Evolutionary conservation across 495 filamentous ascomycete genomes (phyloP).

Genomic region (Parachaetomium inaequale): DNA sequence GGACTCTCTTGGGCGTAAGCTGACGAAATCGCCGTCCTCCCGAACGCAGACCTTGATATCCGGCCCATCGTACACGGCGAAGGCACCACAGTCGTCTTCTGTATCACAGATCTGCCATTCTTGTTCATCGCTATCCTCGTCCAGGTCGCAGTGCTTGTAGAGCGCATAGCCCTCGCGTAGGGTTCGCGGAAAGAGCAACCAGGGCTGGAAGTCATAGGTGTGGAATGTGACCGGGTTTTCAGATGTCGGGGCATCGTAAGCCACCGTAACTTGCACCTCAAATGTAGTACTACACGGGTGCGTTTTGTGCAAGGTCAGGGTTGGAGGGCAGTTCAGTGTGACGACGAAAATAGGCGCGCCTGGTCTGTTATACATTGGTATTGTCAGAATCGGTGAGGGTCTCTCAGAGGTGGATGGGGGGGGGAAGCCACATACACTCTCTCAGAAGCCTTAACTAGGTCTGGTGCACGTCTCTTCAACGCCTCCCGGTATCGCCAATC

Average conservation of each 20-base stretch:
- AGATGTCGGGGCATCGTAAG: not conserved
- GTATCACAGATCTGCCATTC: not conserved
- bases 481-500: not conserved
- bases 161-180: not conserved
- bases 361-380: not conserved
- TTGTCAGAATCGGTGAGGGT: not conserved
- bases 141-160: not conserved
- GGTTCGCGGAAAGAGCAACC: not conserved
- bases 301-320: not conserved
- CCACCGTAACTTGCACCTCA: not conserved
- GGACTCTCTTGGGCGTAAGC: not conserved
- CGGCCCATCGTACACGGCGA: not conserved
- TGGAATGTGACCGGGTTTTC: not conserved
- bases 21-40: not conserved
- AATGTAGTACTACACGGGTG: not conserved
- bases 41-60: not conserved
- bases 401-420: no score
- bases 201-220: not conserved
- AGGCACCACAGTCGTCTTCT: not conserved
- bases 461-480: not conserved
- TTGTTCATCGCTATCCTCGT: not conserved
- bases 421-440: not conserved
- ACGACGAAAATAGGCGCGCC: not conserved
- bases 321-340: not conserved
- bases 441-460: not conserved